A percentile compares a stretch with the other conserved stretches of the same genome.
phyloP scores from a whole-genome alignment of 345 rosid genomes.

The Eucalyptus sp. region DNA sequence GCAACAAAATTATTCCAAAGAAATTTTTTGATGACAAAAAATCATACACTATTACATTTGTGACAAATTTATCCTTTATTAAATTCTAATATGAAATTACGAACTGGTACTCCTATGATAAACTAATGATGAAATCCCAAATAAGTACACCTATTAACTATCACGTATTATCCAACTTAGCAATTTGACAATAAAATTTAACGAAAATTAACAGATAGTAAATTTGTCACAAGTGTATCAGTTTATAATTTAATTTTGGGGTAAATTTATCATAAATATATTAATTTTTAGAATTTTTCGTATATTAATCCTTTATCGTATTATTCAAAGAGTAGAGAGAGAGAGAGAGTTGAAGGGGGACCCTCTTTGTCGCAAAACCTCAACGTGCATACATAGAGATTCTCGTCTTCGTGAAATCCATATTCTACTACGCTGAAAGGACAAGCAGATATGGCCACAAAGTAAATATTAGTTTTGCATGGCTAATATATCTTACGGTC shows the following conservation, averaged over 20 bases:
- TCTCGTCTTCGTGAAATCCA: background rate
- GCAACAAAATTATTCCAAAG: too few species aligned
- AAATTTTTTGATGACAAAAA: accelerated
- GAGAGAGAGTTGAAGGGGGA: background rate
- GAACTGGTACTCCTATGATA: too few species aligned
- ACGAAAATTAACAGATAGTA: too few species aligned
- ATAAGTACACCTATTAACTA: accelerated
- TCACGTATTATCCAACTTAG: too few species aligned
- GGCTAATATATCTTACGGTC: background rate
- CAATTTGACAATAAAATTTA: too few species aligned
- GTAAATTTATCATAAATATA: too few species aligned
- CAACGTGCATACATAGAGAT: background rate
- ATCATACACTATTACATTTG: accelerated
- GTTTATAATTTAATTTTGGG: too few species aligned
- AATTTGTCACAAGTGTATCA: accelerated
- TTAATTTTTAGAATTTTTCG: too few species aligned
- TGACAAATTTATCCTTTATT: accelerated
- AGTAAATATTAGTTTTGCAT: background rate
- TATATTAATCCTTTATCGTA: background rate
- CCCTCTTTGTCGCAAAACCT: background rate
- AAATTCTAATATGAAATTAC: too few species aligned
- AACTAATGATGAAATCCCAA: too few species aligned
- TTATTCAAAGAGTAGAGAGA: background rate
- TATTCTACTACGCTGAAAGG: background rate
- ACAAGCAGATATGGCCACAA: background rate